Conservation (phyloP, 148 eudicot species). For the Camellia lanceoleosa region DNA sequence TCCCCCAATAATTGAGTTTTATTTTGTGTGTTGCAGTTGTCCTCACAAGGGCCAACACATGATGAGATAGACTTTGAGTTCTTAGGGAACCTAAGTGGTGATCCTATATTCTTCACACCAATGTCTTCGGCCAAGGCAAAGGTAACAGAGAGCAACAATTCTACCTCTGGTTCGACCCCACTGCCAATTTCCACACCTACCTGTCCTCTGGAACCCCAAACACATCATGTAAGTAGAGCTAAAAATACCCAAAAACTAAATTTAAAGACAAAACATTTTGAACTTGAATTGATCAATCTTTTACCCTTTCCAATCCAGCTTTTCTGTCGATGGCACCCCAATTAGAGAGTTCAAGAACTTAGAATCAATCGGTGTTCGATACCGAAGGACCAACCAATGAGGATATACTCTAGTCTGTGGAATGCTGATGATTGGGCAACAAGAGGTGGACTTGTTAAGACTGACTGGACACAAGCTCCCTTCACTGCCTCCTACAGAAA, state of each 20-base stretch:
- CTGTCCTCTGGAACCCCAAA: slow-evolving; percentile 39
- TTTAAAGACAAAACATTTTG: not conserved
- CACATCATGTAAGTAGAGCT: slow-evolving; percentile 27
- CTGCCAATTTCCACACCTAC: slow-evolving; percentile 38
- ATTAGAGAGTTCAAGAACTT: slow-evolving; percentile 33
- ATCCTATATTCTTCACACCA: slow-evolving; percentile 40
- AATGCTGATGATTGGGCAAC: slow-evolving; percentile 40
- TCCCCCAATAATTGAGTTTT: not conserved
- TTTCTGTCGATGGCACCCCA: slow-evolving; percentile 33
- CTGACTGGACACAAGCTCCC: slow-evolving; percentile 36
- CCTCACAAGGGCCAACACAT: slow-evolving; percentile 35
- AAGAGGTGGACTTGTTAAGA: slow-evolving; percentile 35
- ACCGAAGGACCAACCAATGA: slow-evolving; percentile 35
- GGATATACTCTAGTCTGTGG: slow-evolving; percentile 34
- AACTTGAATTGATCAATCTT: not conserved
- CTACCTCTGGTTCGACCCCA: slow-evolving; percentile 38
- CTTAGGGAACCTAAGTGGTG: slow-evolving; percentile 39
- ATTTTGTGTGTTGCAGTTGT: slow-evolving; percentile 20
- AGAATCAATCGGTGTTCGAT: slow-evolving; percentile 28
- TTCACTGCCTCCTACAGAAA: slow-evolving; percentile 35
- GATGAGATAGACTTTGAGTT: slow-evolving; percentile 47
- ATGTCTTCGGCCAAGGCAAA: slow-evolving; percentile 38
- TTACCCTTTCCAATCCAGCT: slow-evolving; percentile 3
- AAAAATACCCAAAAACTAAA: not conserved
- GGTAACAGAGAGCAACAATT: slow-evolving; percentile 40